Conservation (phyloP, 176 grass and related monocot genomes). For the Paspalum notatum region DNA sequence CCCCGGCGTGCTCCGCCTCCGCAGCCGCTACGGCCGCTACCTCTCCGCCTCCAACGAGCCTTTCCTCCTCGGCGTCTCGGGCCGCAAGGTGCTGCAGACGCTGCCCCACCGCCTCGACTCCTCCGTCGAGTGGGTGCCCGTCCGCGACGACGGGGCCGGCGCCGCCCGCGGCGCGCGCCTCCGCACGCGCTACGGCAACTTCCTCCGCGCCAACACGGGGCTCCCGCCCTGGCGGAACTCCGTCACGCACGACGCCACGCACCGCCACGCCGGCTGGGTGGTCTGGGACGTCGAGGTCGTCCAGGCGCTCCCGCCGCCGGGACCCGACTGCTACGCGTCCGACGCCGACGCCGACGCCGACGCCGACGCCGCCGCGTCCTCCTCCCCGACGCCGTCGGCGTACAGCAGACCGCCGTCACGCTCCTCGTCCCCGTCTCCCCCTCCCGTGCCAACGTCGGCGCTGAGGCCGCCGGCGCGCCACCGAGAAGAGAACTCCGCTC, state of each 20-base stretch:
- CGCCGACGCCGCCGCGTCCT: neutral
- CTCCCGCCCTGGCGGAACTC: constrained; percentile 79
- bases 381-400: neutral
- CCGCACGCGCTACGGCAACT: constrained; percentile 71
- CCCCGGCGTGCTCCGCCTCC: constrained; percentile 66
- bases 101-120: constrained; percentile 71
- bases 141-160: constrained; percentile 49
- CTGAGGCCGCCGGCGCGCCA: constrained; percentile 19
- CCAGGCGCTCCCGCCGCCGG: constrained; percentile 30
- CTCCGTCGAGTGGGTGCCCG: constrained; percentile 78
- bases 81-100: constrained; percentile 74
- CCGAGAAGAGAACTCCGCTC: neutral
- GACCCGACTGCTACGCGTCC: neutral
- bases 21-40: constrained; percentile 78
- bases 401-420: constrained; percentile 11
- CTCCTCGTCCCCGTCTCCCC: constrained; percentile 7
- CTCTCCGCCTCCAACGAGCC: constrained; percentile 86
- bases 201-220: constrained; percentile 68
- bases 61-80: constrained; percentile 57
- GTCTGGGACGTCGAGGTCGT: constrained; percentile 85
- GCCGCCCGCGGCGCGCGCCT: constrained; percentile 12
- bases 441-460: constrained; percentile 32
- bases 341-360: neutral
- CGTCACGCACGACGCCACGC: constrained; percentile 67
- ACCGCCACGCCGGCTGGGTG: constrained; percentile 63